Conservation (phyloP, 768 basidiomycete species). For the Gloeopeniophorella convolvens region DNA sequence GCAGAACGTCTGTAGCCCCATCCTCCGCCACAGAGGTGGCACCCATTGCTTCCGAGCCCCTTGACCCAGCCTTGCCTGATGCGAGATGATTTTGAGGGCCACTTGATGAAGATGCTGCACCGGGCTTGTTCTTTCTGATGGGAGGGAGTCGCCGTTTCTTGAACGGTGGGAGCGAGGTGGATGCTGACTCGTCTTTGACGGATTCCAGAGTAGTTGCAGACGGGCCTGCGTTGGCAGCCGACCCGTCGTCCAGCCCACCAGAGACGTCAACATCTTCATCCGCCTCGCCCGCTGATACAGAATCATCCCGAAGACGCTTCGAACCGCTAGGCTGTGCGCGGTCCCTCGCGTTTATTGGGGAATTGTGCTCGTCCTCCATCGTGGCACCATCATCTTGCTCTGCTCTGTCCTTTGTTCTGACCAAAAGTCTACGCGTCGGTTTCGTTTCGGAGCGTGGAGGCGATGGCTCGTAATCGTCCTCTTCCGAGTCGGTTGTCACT, state of each 20-base stretch:
- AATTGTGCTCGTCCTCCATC: constrained; percentile 19
- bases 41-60: constrained; percentile 1
- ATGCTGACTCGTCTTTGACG: constrained; percentile 15
- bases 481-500: constrained; percentile 15
- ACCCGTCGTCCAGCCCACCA: constrained; percentile 6
- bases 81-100: constrained; percentile 1
- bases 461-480: constrained; percentile 16
- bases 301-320: constrained; percentile 12
- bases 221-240: constrained; percentile 2
- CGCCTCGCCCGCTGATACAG: constrained; percentile 10
- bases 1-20: constrained; percentile 9
- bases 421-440: constrained; percentile 7
- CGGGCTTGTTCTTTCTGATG: constrained; percentile 20
- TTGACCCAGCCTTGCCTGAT: constrained; percentile 1
- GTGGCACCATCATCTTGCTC: constrained; percentile 14
- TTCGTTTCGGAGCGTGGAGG: constrained; percentile 10
- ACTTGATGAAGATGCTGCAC: constrained; percentile 1
- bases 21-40: constrained; percentile 1
- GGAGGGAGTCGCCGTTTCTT: constrained; percentile 21
- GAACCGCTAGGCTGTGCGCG: constrained; percentile 8
- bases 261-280: constrained; percentile 7
- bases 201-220: neutral
- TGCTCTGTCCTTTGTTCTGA: constrained; percentile 12
- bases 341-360: constrained; percentile 1
- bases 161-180: constrained; percentile 17